Base-by-base conservation (phyloP, 257 asterid genomes). In the Linderniella brevidens region DNA sequence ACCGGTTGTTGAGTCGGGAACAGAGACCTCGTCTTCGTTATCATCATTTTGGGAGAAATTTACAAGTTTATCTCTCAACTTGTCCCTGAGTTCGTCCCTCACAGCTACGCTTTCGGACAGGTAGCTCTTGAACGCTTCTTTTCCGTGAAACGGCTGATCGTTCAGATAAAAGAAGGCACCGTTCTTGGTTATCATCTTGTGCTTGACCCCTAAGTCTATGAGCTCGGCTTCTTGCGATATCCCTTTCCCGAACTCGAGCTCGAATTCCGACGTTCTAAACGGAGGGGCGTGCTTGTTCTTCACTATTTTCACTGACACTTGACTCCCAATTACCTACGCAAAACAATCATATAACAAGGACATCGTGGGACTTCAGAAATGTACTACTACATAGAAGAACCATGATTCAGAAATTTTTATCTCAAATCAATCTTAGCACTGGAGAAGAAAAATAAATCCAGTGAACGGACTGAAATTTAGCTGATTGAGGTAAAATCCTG, bases 251-350 rank as follows among this genome's bases (percentile, higher is more conserved):
- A 83, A 87, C 66, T 75, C 86, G 4, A 87, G 79, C 72, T 87
- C 97, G 43, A 83, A 82, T 55, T 75, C 75, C 4, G 78, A 93
- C 7, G 71, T 76, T 72, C 63, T 77, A 50, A 82, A 83, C 16
- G 97, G 97, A 64, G 95, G 92, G 0, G 97, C 95, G 18, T 79
- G 97, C 65, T 87, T 87, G 75, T 83, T 87, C 72, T 87, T 87
- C 41, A 87, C 88, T 40, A 87, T 80, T 82, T 87, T 87, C 56
- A 83, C 95, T 1, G 54, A n/a, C 19, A 87, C 84, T 74, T 72
- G 83, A 73, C 80, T 87, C 59, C 93, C 97, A 50, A 72, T 40
- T n/a, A 79, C 58, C 97, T 83, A 75, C 67, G 51, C 18, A 49
- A 51, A 35, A 53, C 49, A 25, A 25, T 25, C 32, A 25, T 25